Evolutionary conservation across 1,284 basidiomycete species (phyloP), one percentile per base, ranked within the genome.

Genomic region (Chalciporus piperatoides): DNA sequence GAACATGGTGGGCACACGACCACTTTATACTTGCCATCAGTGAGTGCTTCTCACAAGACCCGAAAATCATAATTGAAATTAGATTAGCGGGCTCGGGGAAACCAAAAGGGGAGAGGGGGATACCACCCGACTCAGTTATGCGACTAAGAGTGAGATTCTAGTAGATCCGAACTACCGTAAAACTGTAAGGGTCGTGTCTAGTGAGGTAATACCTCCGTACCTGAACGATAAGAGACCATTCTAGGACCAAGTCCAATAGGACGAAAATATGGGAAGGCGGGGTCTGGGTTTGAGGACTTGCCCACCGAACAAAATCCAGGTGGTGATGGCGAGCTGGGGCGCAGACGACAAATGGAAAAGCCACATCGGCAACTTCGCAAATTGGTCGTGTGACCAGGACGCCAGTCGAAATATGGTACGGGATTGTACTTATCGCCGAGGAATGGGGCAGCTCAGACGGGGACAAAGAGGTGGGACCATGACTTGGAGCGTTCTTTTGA

Each of bases 1-100:
- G 35, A n/a, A 27, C 2, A 19, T 11, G 15, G 37, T 37, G 46
- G 51, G 62, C 63, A 66, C 60, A 51, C 60, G 60, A 62, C 63
- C 43, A n/a, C 51, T 61, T 60, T 64, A 63, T 64, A 62, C 46
- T 33, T 25, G 30, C 45, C 38, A 24, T 27, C 41, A 41, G 47
- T 49, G 19, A 19, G 19, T 3, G 19, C 19, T 19, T 19, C 45
- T 42, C 41, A 51, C 42, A 40, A 38, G 32, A 44, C 35, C 52
- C n/a, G 24, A 40, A 8, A 9, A 47, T 47, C 46, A 48, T 57
- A 59, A 61, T 57, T 52, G 49, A 40, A 43, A 30, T 41, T 14
- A 35, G 48, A 49, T 51, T 28, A 17, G 19, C 17, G 10, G 12
- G 3, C 32, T 52, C 40, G 35, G 37, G 30, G 17, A 35, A 35